Conservation (phyloP, 2,329 filamentous ascomycete genomes). For the Sphaerulina vaccinii region DNA sequence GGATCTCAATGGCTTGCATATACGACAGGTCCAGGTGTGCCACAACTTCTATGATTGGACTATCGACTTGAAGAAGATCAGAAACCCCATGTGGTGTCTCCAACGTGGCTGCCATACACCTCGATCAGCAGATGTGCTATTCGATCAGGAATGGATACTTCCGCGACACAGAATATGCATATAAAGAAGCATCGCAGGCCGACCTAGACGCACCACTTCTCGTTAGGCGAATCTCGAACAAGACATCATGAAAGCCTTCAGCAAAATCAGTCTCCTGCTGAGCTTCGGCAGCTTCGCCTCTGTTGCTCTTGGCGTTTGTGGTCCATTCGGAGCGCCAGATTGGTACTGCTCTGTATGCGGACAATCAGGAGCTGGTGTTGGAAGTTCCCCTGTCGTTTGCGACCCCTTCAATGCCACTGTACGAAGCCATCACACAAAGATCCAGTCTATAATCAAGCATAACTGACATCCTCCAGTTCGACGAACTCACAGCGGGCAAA, state of each 20-base stretch:
- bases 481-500: slow-evolving; percentile 2
- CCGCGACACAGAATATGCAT: too few species aligned
- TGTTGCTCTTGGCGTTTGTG: not conserved
- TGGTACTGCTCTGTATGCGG: slow-evolving; percentile 11
- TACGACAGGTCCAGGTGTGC: not conserved
- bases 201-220: too few species aligned
- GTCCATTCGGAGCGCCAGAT: not conserved
- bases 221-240: too few species aligned
- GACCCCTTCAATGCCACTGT: slow-evolving; percentile 5
- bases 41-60: too few species aligned
- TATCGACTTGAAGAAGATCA: not conserved
- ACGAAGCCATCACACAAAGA: too few species aligned
- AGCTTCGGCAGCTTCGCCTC: not conserved
- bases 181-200: too few species aligned
- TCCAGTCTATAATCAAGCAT: too few species aligned
- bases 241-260: too few species aligned
- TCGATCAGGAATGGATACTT: too few species aligned
- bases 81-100: not conserved
- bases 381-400: slow-evolving; percentile 1
- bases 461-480: slow-evolving; percentile 1
- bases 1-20: not conserved
- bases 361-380: not conserved
- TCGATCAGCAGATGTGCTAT: too few species aligned
- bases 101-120: too few species aligned
- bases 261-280: too few species aligned